Conservation (phyloP, 768 basidiomycete genomes). For the Lentinula sp. region DNA sequence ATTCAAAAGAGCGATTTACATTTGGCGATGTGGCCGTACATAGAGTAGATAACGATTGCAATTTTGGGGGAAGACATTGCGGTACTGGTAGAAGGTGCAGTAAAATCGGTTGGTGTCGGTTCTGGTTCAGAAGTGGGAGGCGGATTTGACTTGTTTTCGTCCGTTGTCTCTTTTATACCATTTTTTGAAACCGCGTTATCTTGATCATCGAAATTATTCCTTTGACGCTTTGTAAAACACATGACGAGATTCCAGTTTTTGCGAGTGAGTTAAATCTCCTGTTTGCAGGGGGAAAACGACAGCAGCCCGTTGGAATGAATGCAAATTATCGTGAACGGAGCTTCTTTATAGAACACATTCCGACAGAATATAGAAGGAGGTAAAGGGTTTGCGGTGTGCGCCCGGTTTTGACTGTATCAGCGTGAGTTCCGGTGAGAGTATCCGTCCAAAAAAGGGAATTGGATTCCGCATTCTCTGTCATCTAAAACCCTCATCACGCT, state of each 20-base stretch:
- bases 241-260: slow-evolving; percentile 12
- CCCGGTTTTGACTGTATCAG: neutral
- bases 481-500: neutral
- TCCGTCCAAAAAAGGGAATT: neutral
- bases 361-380: neutral
- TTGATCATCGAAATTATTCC: slow-evolving; percentile 24
- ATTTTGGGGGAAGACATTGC: slow-evolving; percentile 47
- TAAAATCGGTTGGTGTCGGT: slow-evolving; percentile 9
- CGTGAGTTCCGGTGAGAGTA: slow-evolving; percentile 2
- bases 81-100: slow-evolving; percentile 9
- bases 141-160: slow-evolving; percentile 3
- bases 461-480: neutral
- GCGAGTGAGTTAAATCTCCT: too few species aligned
- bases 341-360: slow-evolving; percentile 1
- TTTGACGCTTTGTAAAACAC: slow-evolving; percentile 34
- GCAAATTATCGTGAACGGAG: neutral
- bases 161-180: slow-evolving; percentile 1
- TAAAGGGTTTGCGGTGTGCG: neutral
- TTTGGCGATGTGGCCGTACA: slow-evolving; percentile 70
- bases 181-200: neutral
- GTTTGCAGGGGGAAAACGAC: neutral
- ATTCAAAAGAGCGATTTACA: slow-evolving; percentile 31
- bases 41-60: slow-evolving; percentile 68
- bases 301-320: neutral
- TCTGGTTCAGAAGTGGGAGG: slow-evolving; percentile 9